Conservation (phyloP, 495 filamentous ascomycete species). For the Diplogelasinospora grovesii region DNA sequence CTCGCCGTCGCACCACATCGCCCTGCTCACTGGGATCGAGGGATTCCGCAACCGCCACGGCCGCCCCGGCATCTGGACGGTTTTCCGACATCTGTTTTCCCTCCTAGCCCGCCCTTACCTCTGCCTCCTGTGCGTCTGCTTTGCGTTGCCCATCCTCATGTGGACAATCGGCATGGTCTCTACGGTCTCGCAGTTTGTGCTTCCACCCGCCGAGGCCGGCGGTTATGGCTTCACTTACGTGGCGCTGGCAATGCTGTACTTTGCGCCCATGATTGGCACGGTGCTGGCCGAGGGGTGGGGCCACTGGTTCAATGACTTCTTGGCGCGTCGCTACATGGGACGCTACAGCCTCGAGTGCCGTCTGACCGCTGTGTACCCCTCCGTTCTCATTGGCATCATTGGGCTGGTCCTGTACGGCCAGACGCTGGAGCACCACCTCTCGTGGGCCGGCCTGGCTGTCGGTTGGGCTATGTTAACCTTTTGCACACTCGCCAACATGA, state of each 20-base stretch:
- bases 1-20: conserved; percentile 1
- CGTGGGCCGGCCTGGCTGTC: conserved; percentile 24
- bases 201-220: conserved; percentile 19
- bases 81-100: conserved; percentile 14
- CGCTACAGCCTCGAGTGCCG: conserved; percentile 48
- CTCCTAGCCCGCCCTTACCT: conserved; percentile 22
- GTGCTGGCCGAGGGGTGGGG: conserved; percentile 30
- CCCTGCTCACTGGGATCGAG: conserved; percentile 15
- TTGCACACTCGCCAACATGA: conserved; percentile 23
- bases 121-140: conserved; percentile 20
- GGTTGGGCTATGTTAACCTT: conserved; percentile 26
- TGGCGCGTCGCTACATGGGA: conserved; percentile 25
- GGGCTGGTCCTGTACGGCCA: conserved; percentile 31
- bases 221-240: conserved; percentile 25
- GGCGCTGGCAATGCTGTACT: conserved; percentile 24
- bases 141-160: conserved; percentile 19
- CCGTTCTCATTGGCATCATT: conserved; percentile 36
- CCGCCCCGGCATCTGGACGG: conserved; percentile 14
- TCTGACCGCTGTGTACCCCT: conserved; percentile 51
- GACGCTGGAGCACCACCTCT: conserved; percentile 24
- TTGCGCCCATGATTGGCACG: conserved; percentile 32
- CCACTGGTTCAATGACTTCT: conserved; percentile 36
- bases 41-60: conserved; percentile 19
- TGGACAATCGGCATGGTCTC: conserved; percentile 31
- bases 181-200: conserved; percentile 28